Evolutionary conservation across 2,329 filamentous ascomycete genomes (phyloP).

Genomic region (Mariannaea sp.): DNA sequence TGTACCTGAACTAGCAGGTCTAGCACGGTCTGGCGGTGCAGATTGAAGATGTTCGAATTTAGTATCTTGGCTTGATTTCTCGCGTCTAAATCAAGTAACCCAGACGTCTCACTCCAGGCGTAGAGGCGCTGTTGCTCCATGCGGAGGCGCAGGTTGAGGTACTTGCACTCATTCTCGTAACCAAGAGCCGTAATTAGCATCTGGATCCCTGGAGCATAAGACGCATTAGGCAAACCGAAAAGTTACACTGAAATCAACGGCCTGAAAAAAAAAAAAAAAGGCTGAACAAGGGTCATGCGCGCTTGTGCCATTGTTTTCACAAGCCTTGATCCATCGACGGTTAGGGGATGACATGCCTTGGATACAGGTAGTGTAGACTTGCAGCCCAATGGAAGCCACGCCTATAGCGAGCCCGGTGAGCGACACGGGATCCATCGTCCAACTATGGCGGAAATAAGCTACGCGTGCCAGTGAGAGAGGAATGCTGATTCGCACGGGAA

Average conservation of each 20-base stretch:
- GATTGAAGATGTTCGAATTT: slow-evolving; percentile 53
- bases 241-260: not conserved
- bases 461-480: too few relatives aligned
- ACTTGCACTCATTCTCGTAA: slow-evolving; percentile 54
- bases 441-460: slow-evolving; percentile 4
- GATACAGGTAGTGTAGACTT: slow-evolving; percentile 53
- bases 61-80: slow-evolving; percentile 49
- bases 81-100: slow-evolving; percentile 50
- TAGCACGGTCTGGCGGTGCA: slow-evolving; percentile 55
- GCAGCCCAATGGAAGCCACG: slow-evolving; percentile 51
- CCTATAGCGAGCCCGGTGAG: slow-evolving; percentile 49
- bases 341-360: slow-evolving; percentile 42
- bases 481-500: too few relatives aligned
- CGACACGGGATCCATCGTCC: slow-evolving; percentile 51
- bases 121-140: slow-evolving; percentile 57
- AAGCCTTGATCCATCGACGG: not conserved
- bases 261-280: not conserved
- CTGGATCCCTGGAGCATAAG: slow-evolving; percentile 46
- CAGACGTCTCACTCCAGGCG: slow-evolving; percentile 56
- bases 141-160: slow-evolving; percentile 53
- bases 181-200: slow-evolving; percentile 53
- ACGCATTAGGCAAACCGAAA: slow-evolving; percentile 11
- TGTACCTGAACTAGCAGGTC: slow-evolving; percentile 54
- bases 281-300: not conserved
- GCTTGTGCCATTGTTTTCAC: not conserved